Percentiles rank a stretch among this genome's conserved stretches.
Conservation (phyloP, 2,329 filamentous ascomycete species). For the Fonsecaea nubica region DNA sequence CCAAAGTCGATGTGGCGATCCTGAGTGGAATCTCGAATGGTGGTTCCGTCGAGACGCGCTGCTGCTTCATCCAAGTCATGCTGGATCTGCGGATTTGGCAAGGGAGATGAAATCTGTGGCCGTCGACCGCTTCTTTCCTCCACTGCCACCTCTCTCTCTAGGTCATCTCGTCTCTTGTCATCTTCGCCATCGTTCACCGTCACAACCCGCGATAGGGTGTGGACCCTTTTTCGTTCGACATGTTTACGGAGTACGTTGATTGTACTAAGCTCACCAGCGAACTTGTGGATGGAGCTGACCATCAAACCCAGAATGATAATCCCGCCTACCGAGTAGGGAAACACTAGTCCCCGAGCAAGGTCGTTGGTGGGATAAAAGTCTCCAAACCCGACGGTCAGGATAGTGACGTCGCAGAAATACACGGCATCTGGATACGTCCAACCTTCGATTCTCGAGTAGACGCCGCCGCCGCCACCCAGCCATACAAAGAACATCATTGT, state of each 20-base stretch:
- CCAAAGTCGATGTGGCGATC: slow-evolving; percentile 28
- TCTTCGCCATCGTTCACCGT: slow-evolving; percentile 43
- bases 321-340: slow-evolving; percentile 83
- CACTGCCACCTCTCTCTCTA: slow-evolving; percentile 38
- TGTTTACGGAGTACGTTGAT: slow-evolving; percentile 69
- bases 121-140: slow-evolving; percentile 31
- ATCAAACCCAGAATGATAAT: slow-evolving; percentile 85
- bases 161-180: slow-evolving; percentile 40
- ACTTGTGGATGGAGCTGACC: slow-evolving; percentile 77
- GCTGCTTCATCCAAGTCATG: slow-evolving; percentile 32
- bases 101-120: slow-evolving; percentile 47
- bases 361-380: slow-evolving; percentile 64
- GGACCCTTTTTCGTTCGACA: slow-evolving; percentile 60
- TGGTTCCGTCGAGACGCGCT: background rate
- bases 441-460: slow-evolving; percentile 74
- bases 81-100: slow-evolving; percentile 40
- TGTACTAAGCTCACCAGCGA: slow-evolving; percentile 64
- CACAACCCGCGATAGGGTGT: slow-evolving; percentile 62
- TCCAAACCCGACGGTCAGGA: slow-evolving; percentile 67
- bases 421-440: slow-evolving; percentile 73
- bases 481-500: slow-evolving; percentile 86
- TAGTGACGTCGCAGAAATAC: slow-evolving; percentile 77
- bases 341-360: slow-evolving; percentile 72
- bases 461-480: slow-evolving; percentile 74
- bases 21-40: slow-evolving; percentile 11